phyloP scores from a whole-genome alignment of 331 rosid genomes.

The Prunus yedoensis region DNA sequence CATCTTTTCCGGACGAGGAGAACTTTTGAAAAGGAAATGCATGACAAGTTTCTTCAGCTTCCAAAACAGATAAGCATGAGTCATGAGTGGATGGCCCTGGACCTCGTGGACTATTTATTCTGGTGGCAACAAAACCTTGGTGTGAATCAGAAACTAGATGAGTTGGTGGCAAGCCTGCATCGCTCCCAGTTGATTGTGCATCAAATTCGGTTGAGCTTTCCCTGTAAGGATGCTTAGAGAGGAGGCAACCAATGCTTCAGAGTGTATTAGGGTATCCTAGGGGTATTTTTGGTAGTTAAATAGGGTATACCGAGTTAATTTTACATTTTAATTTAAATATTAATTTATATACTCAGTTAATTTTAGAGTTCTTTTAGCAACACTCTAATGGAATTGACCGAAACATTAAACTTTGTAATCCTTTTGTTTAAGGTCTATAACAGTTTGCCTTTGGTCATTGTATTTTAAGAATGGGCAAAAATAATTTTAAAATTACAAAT shows the following conservation, averaged over 20 bases:
- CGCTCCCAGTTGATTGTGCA: conserved; percentile 34
- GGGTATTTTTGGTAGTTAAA: no score
- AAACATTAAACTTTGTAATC: no score
- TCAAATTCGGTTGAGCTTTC: conserved; percentile 22
- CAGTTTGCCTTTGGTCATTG: no score
- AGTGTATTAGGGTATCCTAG: no score
- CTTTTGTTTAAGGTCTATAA: no score
- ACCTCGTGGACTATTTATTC: conserved; percentile 34
- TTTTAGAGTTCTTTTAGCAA: no score
- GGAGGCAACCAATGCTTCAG: conserved; percentile 47
- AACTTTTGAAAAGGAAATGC: conserved; percentile 62
- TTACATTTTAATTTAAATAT: no score
- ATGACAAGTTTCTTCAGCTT: conserved; percentile 86
- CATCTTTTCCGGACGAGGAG: conserved; percentile 25
- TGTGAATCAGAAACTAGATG: conserved; percentile 55
- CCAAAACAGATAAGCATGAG: conserved; percentile 60
- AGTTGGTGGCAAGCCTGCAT: conserved; percentile 38
- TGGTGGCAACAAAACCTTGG: conserved; percentile 52
- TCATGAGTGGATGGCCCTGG: conserved; percentile 40
- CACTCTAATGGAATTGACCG: no score
- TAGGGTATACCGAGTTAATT: no score
- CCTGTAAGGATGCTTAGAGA: conserved; percentile 57
- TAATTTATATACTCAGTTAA: no score
- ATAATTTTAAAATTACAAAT: no score
- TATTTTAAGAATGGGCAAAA: no score